Percentiles rank a stretch among this genome's conserved stretches.
Evolutionary conservation across 148 eudicot species (phyloP).

Genomic region (Linanthus parryae): DNA sequence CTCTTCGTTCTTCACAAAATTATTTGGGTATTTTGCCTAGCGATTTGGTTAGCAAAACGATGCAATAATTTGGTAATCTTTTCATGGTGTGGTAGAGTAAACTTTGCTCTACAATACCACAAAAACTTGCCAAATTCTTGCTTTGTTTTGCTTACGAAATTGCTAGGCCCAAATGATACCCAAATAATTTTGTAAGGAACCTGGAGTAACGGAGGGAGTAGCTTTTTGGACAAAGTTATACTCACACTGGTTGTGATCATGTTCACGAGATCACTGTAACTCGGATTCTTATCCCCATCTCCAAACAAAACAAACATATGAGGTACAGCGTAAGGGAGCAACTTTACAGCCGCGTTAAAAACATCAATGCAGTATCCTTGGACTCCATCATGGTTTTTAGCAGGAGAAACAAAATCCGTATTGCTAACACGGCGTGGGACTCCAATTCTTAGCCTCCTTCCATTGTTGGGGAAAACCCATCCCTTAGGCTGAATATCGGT

Average conservation of each 20-base stretch:
- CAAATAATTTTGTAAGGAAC: neutral
- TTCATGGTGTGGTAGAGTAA: neutral
- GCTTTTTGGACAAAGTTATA: slow-evolving; percentile 1
- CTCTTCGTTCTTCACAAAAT: neutral
- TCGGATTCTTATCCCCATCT: slow-evolving; percentile 32
- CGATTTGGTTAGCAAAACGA: too few species aligned
- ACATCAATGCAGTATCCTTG: slow-evolving; percentile 34
- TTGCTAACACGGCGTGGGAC: slow-evolving; percentile 24
- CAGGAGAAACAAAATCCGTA: slow-evolving; percentile 16
- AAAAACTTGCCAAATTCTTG: neutral
- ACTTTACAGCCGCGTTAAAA: slow-evolving; percentile 22
- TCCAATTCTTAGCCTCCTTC: slow-evolving; percentile 25
- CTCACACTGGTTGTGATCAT: slow-evolving; percentile 23
- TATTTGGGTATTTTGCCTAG: too few species aligned
- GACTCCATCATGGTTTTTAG: slow-evolving; percentile 3
- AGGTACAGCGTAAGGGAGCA: slow-evolving; percentile 28
- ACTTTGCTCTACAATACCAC: neutral
- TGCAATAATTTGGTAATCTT: neutral
- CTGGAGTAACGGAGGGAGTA: neutral
- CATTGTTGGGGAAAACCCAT: slow-evolving; percentile 33
- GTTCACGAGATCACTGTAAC: slow-evolving; percentile 20
- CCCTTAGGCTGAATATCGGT: slow-evolving; percentile 28
- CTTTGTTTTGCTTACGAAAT: too few species aligned
- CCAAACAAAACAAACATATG: slow-evolving; percentile 23
- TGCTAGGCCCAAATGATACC: too few species aligned